Evolutionary conservation across 2,329 filamentous ascomycete genomes (phyloP).

Genomic region (Cryphonectria japonica): DNA sequence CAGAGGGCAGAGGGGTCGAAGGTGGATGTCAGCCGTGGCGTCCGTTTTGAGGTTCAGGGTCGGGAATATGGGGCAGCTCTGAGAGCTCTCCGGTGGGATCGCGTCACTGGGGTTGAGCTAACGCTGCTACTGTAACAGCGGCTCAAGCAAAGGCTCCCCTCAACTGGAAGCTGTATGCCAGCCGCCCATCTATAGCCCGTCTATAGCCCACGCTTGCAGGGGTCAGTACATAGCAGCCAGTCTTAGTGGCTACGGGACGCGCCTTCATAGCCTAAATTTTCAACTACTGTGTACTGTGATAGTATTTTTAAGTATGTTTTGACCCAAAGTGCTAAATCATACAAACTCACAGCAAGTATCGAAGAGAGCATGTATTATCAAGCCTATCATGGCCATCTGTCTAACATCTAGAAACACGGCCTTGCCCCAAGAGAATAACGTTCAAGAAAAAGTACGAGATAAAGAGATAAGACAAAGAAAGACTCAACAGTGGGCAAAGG

Average conservation of each 20-base stretch:
- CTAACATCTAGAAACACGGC: background rate
- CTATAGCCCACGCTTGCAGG: background rate
- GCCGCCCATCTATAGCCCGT: background rate
- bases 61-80: background rate
- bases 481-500: background rate
- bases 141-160: background rate
- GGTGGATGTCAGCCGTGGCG: background rate
- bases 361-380: background rate
- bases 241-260: background rate
- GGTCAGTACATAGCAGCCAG: background rate
- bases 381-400: background rate
- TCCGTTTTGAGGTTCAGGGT: background rate
- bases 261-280: background rate
- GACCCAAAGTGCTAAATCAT: background rate
- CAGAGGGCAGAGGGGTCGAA: conserved; percentile 1
- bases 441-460: background rate
- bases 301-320: background rate
- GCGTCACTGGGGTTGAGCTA: conserved; percentile 11
- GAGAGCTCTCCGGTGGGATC: conserved; percentile 2
- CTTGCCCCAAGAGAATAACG: background rate
- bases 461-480: background rate
- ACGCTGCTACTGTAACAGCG: background rate
- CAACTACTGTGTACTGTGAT: background rate
- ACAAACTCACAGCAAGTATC: background rate
- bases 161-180: background rate